Evolutionary conservation across 1,139 yeast genomes (phyloP).

Genomic region (Starmera stellimalicola): DNA sequence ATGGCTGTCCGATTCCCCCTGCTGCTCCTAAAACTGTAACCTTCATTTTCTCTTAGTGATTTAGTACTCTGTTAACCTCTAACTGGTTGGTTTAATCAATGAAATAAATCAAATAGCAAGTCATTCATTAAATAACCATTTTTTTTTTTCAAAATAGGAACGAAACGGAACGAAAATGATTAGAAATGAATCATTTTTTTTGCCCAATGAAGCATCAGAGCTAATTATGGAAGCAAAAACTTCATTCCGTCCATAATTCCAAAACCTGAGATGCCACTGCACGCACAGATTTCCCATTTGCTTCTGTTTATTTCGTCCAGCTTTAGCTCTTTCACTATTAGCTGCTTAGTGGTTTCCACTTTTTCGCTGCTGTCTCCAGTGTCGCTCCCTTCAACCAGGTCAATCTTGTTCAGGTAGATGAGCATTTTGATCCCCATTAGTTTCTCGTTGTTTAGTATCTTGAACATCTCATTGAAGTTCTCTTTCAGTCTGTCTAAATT

Average conservation of each 20-base stretch:
- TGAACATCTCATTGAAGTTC: constrained; percentile 53
- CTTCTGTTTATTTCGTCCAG: constrained; percentile 20
- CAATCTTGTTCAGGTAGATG: constrained; percentile 50
- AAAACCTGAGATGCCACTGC: constrained; percentile 53
- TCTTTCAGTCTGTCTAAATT: constrained; percentile 54
- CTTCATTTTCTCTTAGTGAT: constrained; percentile 26
- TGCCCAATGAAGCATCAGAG: too few species aligned
- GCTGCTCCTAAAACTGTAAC: constrained; percentile 74
- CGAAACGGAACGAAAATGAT: too few species aligned
- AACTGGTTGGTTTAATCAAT: too few species aligned
- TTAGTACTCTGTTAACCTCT: background rate
- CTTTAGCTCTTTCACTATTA: constrained; percentile 16
- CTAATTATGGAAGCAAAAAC: too few species aligned
- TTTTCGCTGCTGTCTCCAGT: constrained; percentile 6
- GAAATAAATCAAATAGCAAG: too few species aligned
- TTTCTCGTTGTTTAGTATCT: constrained; percentile 56
- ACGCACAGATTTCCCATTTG: constrained; percentile 31
- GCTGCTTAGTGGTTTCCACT: constrained; percentile 1
- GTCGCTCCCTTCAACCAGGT: constrained; percentile 25
- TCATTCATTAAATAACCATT: too few species aligned
- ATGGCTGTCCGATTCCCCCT: constrained; percentile 76
- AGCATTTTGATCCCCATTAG: constrained; percentile 56
- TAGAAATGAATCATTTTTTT: too few species aligned
- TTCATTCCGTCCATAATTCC: too few species aligned
- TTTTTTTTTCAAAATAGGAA: too few species aligned